Conservation (phyloP, 176 grass and related monocot species). For the Alloteropsis semialata region DNA sequence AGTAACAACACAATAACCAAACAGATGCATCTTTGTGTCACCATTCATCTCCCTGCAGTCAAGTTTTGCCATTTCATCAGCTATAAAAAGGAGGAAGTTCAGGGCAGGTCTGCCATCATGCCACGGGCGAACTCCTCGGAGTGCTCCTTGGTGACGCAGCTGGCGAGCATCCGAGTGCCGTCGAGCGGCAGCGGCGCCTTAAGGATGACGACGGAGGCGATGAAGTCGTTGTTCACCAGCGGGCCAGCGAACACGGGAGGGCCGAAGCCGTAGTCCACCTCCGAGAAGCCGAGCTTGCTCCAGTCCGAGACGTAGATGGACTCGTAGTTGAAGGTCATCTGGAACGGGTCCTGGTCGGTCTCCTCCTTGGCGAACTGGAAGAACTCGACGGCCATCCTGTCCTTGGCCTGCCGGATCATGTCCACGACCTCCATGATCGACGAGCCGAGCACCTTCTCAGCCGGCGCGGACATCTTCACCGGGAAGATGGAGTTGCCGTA, state of each 20-base stretch:
- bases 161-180: slow-evolving; percentile 63
- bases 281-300: slow-evolving; percentile 81
- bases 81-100: not conserved
- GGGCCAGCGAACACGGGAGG: slow-evolving; percentile 62
- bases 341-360: slow-evolving; percentile 52
- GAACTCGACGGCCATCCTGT: slow-evolving; percentile 53
- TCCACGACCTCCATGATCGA: slow-evolving; percentile 52
- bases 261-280: slow-evolving; percentile 75
- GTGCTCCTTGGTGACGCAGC: slow-evolving; percentile 79
- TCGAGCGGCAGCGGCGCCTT: slow-evolving; percentile 73
- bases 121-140: slow-evolving; percentile 50
- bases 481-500: slow-evolving; percentile 81
- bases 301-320: slow-evolving; percentile 76
- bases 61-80: not conserved
- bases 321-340: slow-evolving; percentile 85
- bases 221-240: slow-evolving; percentile 81
- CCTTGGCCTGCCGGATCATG: slow-evolving; percentile 60
- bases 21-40: not conserved
- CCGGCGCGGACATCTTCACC: slow-evolving; percentile 29
- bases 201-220: slow-evolving; percentile 70
- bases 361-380: slow-evolving; percentile 65
- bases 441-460: slow-evolving; percentile 17
- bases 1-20: slow-evolving; percentile 21
- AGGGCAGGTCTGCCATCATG: slow-evolving; percentile 48
- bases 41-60: not conserved